Conservation (phyloP, 1,284 basidiomycete genomes). For the Caloboletus inedulis region DNA sequence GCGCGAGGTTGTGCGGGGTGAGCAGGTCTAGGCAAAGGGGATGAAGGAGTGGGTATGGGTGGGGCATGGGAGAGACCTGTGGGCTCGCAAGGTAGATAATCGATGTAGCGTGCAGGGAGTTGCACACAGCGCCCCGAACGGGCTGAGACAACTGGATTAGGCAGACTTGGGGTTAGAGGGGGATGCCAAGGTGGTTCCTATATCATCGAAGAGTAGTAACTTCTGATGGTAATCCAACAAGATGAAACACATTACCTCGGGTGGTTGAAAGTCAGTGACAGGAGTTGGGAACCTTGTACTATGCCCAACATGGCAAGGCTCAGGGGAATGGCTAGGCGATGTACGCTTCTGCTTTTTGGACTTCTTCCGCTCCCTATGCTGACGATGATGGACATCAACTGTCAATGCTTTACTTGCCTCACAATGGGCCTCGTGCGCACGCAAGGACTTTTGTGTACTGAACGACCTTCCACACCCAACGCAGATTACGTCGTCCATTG, state of each 20-base stretch:
- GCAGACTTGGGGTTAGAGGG: not conserved
- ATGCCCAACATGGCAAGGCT: too few species aligned
- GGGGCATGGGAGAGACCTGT: not conserved
- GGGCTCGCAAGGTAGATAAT: not conserved
- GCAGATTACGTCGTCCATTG: too few species aligned
- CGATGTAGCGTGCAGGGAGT: not conserved
- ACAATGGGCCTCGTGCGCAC: too few species aligned
- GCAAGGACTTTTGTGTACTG: too few species aligned
- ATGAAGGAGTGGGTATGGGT: not conserved
- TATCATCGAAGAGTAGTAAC: not conserved
- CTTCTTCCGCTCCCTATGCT: too few species aligned
- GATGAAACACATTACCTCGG: not conserved
- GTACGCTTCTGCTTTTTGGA: too few species aligned
- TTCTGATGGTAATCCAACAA: not conserved
- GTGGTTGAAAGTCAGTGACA: not conserved
- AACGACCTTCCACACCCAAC: too few species aligned
- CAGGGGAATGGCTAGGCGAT: too few species aligned
- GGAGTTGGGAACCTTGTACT: too few species aligned
- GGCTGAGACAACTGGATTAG: not conserved
- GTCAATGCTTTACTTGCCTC: too few species aligned
- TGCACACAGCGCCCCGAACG: fast-evolving
- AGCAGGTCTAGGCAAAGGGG: not conserved
- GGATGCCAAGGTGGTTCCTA: not conserved
- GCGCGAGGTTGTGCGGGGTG: not conserved
- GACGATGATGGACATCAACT: too few species aligned